Conservation (phyloP, 1,139 yeast genomes). For the Taiozyma sp. region DNA sequence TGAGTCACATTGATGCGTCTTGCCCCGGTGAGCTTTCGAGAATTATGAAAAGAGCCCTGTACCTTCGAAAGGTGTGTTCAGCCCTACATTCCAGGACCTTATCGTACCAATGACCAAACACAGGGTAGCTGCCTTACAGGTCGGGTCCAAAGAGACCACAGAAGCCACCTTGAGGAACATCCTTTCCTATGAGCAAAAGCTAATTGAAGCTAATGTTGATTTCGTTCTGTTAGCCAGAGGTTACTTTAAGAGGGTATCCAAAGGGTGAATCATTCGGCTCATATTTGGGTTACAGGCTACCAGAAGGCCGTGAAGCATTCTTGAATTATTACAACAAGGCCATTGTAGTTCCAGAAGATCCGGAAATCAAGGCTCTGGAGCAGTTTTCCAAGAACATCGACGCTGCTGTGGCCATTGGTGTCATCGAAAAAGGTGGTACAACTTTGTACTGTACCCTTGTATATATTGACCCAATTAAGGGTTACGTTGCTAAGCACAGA, state of each 20-base stretch:
- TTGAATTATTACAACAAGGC: constrained; percentile 28
- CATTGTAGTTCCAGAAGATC: constrained; percentile 27
- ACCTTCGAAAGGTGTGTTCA: not conserved
- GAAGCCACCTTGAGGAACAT: constrained; percentile 30
- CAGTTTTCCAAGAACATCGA: constrained; percentile 25
- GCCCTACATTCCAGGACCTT: not conserved
- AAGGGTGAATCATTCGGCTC: constrained; percentile 36
- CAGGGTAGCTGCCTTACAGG: constrained; percentile 33
- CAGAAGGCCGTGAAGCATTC: constrained; percentile 33
- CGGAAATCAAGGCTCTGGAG: constrained; percentile 26
- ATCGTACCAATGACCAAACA: constrained; percentile 15
- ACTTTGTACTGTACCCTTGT: constrained; percentile 33
- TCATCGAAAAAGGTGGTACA: constrained; percentile 32
- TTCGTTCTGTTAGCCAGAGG: constrained; percentile 37
- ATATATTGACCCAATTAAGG: constrained; percentile 30
- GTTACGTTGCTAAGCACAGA: constrained; percentile 35
- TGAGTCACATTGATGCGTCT: not conserved
- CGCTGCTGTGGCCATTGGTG: constrained; percentile 29
- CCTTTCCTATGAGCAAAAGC: constrained; percentile 30
- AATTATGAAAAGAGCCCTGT: not conserved
- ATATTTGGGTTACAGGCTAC: constrained; percentile 33
- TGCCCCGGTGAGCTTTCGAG: not conserved
- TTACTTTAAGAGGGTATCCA: constrained; percentile 37
- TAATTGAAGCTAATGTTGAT: constrained; percentile 26
- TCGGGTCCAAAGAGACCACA: constrained; percentile 32